These are phyloP conservation scores for Prunus fruticosa DNA, from an alignment of 306 rosid species.

Conservation along the genomic window DNA sequence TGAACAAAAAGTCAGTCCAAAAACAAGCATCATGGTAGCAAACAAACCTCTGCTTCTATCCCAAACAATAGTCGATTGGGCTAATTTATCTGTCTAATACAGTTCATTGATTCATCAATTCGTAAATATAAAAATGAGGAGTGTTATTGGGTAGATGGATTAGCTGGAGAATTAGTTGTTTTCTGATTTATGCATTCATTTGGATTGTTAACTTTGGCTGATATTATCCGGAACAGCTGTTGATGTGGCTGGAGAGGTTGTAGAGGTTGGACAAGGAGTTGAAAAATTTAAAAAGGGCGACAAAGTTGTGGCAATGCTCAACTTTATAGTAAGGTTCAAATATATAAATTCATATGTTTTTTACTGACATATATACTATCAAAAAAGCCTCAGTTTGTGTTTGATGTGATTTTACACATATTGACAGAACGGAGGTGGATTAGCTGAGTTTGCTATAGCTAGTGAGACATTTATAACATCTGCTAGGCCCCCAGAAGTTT, in stretches of 20 bases:
- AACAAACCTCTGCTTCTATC: no score
- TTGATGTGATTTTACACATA: not conserved
- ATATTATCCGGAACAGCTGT: conserved; percentile 32
- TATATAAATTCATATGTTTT: no score
- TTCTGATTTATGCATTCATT: not conserved
- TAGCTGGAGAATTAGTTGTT: not conserved
- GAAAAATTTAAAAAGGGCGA: conserved; percentile 55
- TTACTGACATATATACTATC: conserved; percentile 12
- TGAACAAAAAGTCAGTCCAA: no score
- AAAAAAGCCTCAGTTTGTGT: not conserved
- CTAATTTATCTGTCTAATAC: no score
- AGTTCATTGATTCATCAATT: no score
- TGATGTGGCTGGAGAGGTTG: conserved; percentile 66
- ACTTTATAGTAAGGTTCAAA: not conserved
- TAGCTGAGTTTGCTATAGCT: conserved; percentile 59
- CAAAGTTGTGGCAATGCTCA: conserved; percentile 54
- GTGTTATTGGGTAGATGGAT: no score
- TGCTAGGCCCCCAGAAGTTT: conserved; percentile 47
- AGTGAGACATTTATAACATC: conserved; percentile 33
- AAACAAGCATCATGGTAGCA: no score
- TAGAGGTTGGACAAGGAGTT: conserved; percentile 51
- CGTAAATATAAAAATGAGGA: no score
- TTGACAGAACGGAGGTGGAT: conserved; percentile 62
- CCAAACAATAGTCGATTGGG: not conserved
- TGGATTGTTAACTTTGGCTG: not conserved